Conservation (phyloP, 164 flowering plant species). For the Umbilicus rupestris region DNA sequence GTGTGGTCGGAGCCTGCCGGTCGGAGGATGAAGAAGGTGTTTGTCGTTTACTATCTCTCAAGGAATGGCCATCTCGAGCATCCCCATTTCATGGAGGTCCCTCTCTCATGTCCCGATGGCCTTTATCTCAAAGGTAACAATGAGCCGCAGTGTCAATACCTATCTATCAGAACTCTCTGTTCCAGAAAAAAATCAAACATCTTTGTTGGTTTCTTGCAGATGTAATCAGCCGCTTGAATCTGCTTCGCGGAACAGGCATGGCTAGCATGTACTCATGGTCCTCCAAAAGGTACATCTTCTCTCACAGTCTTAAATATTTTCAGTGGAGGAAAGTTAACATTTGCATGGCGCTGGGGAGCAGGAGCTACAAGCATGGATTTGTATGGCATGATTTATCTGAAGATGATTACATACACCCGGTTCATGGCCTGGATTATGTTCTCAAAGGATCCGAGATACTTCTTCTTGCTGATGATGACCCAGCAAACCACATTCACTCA, state of each 20-base stretch:
- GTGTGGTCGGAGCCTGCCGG: neutral
- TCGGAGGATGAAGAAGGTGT: conserved; percentile 23
- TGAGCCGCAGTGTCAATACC: no score
- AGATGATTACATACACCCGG: conserved; percentile 68
- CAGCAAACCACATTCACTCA: neutral
- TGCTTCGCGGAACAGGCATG: conserved; percentile 73
- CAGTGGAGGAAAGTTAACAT: no score
- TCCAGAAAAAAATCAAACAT: no score
- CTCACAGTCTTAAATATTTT: no score
- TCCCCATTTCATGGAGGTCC: conserved; percentile 90
- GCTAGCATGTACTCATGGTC: conserved; percentile 82
- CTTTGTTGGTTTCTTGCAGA: no score
- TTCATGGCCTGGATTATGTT: conserved; percentile 74
- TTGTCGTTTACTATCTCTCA: conserved; percentile 78
- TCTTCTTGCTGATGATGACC: neutral
- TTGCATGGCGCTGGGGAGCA: no score
- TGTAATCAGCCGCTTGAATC: conserved; percentile 62
- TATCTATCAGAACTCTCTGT: no score
- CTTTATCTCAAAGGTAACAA: conserved; percentile 57
- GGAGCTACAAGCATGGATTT: conserved; percentile 86
- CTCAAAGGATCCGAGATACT: conserved; percentile 86
- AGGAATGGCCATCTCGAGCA: conserved; percentile 83
- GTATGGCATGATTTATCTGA: conserved; percentile 89
- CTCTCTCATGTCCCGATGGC: conserved; percentile 62
- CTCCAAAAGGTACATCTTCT: conserved; percentile 18